A percentile compares a stretch with the other conserved stretches of the same genome.
Conservation (phyloP, 768 basidiomycete genomes). For the Mrakia hoshinonis region DNA sequence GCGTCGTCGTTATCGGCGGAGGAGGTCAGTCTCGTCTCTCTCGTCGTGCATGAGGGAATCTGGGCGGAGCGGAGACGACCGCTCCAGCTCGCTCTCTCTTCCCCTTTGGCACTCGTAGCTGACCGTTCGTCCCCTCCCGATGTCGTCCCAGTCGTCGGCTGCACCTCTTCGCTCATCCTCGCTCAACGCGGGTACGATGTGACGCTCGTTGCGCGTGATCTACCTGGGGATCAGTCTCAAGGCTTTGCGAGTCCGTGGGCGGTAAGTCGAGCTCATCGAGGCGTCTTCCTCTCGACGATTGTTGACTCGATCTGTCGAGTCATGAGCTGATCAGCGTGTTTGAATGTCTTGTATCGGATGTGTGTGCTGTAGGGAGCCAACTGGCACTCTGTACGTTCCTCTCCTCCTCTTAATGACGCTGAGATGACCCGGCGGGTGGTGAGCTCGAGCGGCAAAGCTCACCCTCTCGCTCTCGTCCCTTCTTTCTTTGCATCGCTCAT, state of each 20-base stretch:
- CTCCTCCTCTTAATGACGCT: not conserved
- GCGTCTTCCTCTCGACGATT: not conserved
- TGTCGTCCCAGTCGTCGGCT: not conserved
- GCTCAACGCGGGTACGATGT: slow-evolving; percentile 24
- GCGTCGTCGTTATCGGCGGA: slow-evolving; percentile 7
- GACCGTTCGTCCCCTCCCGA: too few species aligned
- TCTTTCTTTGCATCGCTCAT: not conserved
- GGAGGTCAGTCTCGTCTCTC: not conserved
- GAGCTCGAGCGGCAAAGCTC: not conserved
- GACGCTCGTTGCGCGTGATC: slow-evolving; percentile 18
- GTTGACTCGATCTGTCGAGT: not conserved
- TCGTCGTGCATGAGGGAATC: not conserved
- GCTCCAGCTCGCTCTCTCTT: not conserved
- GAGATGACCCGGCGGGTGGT: not conserved
- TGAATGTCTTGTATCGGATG: not conserved
- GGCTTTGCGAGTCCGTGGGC: not conserved
- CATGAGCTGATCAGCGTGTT: not conserved
- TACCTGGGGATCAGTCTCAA: not conserved
- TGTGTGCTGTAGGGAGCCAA: not conserved
- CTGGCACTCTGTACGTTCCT: slow-evolving; percentile 11
- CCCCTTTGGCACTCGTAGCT: not conserved
- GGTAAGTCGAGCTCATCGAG: slow-evolving; percentile 3
- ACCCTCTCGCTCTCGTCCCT: not conserved
- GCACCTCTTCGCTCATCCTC: slow-evolving; percentile 16
- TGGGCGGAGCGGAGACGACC: not conserved